Evolutionary conservation across 768 basidiomycete species (phyloP).

Genomic region (Serendipita indica): DNA sequence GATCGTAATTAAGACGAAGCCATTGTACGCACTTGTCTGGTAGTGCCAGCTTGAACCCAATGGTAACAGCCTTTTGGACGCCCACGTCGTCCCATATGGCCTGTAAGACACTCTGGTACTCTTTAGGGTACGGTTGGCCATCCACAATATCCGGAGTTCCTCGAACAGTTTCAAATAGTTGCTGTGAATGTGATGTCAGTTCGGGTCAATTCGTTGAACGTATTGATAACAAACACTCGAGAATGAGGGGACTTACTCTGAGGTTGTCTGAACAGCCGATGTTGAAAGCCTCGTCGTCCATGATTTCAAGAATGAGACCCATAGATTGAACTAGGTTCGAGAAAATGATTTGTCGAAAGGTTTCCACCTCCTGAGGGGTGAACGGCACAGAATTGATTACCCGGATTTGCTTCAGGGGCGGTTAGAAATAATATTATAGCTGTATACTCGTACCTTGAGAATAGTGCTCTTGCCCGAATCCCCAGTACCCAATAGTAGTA

Average conservation of each 20-base stretch:
- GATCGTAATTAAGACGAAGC: neutral
- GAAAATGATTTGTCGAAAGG: constrained; percentile 82
- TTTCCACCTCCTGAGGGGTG: constrained; percentile 66
- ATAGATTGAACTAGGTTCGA: constrained; percentile 82
- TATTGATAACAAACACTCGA: too few species aligned
- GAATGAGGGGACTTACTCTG: constrained; percentile 16
- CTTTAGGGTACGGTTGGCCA: constrained; percentile 59
- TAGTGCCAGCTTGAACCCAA: constrained; percentile 80
- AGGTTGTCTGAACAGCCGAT: constrained; percentile 55
- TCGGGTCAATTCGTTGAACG: neutral
- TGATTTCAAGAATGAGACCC: constrained; percentile 65
- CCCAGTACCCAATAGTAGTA: constrained; percentile 81
- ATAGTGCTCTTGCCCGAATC: constrained; percentile 91
- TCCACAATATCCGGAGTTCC: constrained; percentile 58
- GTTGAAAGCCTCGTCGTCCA: constrained; percentile 83
- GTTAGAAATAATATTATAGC: constrained; percentile 2
- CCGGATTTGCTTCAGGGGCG: constrained; percentile 69
- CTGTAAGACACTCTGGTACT: constrained; percentile 51
- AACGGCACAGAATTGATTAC: constrained; percentile 85
- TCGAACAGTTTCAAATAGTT: constrained; percentile 47
- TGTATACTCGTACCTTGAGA: constrained; percentile 44
- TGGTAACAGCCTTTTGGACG: constrained; percentile 55
- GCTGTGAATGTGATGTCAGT: constrained; percentile 14
- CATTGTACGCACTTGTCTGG: constrained; percentile 63
- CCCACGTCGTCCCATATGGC: constrained; percentile 66